A percentile compares a stretch with the other conserved stretches of the same genome.
Conservation (phyloP, 495 filamentous ascomycete species). For the Jackrogersella multiformis region DNA sequence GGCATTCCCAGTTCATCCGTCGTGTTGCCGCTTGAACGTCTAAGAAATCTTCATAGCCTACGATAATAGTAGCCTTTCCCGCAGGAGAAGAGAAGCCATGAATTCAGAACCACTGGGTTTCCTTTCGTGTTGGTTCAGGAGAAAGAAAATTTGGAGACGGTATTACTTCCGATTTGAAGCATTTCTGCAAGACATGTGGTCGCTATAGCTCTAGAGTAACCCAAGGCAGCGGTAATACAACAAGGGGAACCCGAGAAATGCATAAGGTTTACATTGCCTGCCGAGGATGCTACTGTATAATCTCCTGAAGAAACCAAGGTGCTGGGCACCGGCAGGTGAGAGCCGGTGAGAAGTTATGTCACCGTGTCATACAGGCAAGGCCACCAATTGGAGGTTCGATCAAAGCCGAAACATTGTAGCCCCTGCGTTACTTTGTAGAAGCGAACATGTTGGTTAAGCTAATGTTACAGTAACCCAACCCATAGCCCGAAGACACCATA, state of each 20-base stretch:
- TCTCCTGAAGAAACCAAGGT: not conserved
- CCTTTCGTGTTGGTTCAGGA: slow-evolving; percentile 1
- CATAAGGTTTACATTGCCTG: not conserved
- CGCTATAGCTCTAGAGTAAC: not conserved
- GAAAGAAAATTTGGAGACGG: not conserved
- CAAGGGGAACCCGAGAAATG: not conserved
- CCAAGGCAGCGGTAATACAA: not conserved
- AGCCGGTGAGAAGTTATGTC: not conserved
- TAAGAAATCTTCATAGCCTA: not conserved
- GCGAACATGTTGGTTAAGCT: not conserved
- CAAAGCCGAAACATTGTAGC: slow-evolving; percentile 3
- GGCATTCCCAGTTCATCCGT: not conserved
- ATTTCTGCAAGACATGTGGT: not conserved
- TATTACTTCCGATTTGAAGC: not conserved
- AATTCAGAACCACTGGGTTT: not conserved
- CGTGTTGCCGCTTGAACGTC: not conserved
- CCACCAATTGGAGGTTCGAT: not conserved
- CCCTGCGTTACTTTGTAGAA: slow-evolving; percentile 8
- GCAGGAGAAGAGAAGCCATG: not conserved
- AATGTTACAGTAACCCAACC: not conserved
- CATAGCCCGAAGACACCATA: not conserved
- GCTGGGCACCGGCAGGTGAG: not conserved
- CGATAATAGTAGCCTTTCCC: not conserved
- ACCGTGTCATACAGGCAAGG: not conserved
- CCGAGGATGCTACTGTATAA: slow-evolving; percentile 6